phyloP scores from a whole-genome alignment of 2,329 filamentous ascomycete genomes.

The Clathrospora elynae region DNA sequence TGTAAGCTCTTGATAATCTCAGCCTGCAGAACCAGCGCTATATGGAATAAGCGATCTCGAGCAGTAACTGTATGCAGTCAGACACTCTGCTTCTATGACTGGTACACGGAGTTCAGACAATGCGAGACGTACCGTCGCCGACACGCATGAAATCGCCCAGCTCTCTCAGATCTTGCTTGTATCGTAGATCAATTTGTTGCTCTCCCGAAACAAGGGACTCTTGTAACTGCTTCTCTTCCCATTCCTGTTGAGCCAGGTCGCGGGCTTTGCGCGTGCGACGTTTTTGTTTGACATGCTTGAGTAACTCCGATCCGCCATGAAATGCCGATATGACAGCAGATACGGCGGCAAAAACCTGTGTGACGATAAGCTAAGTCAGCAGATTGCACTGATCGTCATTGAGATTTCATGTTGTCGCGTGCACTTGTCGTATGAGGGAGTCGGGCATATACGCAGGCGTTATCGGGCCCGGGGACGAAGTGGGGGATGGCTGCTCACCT shows the following conservation, averaged over 20 bases:
- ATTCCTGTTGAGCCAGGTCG: slow-evolving; percentile 31
- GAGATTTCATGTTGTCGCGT: background rate
- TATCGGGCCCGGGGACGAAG: background rate
- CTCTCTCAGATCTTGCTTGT: slow-evolving; percentile 41
- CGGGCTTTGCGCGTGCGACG: slow-evolving; percentile 38
- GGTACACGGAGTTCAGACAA: slow-evolving; percentile 19
- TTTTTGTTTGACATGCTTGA: slow-evolving; percentile 45
- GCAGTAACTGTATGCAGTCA: slow-evolving; percentile 37
- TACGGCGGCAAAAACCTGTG: slow-evolving; percentile 49
- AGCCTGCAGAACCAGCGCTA: slow-evolving; percentile 49
- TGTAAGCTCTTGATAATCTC: slow-evolving; percentile 50
- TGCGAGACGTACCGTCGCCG: slow-evolving; percentile 46
- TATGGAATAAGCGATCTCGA: slow-evolving; percentile 45
- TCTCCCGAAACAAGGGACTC: slow-evolving; percentile 48
- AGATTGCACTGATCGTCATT: background rate
- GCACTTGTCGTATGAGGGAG: background rate
- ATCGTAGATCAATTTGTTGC: slow-evolving; percentile 41
- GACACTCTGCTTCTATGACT: slow-evolving; percentile 2
- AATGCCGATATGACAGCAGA: slow-evolving; percentile 52
- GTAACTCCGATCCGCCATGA: slow-evolving; percentile 49
- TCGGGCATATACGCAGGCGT: background rate
- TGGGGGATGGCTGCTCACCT: slow-evolving; percentile 26
- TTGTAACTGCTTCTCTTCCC: slow-evolving; percentile 48
- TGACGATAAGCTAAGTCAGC: background rate
- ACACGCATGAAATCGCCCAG: slow-evolving; percentile 45